Evolutionary conservation across 2,329 filamentous ascomycete genomes (phyloP), one percentile per base, ranked within the genome.

Genomic region (Cryphonectria naterciae): DNA sequence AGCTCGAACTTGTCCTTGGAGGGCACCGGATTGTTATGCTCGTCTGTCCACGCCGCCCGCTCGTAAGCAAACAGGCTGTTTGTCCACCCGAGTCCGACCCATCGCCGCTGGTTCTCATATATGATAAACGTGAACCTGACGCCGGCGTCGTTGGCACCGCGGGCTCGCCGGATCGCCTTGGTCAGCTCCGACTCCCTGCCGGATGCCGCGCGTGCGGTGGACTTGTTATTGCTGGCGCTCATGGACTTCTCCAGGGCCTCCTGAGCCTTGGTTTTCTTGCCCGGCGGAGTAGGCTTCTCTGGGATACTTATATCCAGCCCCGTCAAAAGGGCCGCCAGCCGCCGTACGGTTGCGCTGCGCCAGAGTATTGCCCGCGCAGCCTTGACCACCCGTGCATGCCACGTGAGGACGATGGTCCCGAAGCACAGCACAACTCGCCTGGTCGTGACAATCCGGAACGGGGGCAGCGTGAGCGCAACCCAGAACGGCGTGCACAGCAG

Each of bases 51-150:
- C 0, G 95, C 87, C 1, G 92, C 88, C 58, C 96, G 88, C 79
- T 99, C 96, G 77, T 98, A 97, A 0, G 94, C 91, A 74, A 99
- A 94, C 73, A 99, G 84, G 54, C 91, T 97, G 2, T 92, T 92
- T 0, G 96, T 98, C 95, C 96, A 99, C 0, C 96, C 96, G 17
- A 99, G 87, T 1, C 95, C 95, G 4, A 99, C 84, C 96, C 96
- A 99, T 67, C 96, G 89, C 58, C 96, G 89, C 80, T 99, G 96
- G 76, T 99, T 99, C 80, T 99, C 96, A 77, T 95, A 98, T 2
- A 99, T 86, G 64, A 96, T 95, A 74, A 99, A 99, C 0, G 96
- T 99, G 77, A 99, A 99, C 61, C 94, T 93, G 19, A 99, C 93
- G 1, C 95, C 94, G 0, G 94, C 89, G 5, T 92, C 91, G 72